phyloP scores from a whole-genome alignment of 2,329 filamentous ascomycete species.

The Ascochyta koolunga region DNA sequence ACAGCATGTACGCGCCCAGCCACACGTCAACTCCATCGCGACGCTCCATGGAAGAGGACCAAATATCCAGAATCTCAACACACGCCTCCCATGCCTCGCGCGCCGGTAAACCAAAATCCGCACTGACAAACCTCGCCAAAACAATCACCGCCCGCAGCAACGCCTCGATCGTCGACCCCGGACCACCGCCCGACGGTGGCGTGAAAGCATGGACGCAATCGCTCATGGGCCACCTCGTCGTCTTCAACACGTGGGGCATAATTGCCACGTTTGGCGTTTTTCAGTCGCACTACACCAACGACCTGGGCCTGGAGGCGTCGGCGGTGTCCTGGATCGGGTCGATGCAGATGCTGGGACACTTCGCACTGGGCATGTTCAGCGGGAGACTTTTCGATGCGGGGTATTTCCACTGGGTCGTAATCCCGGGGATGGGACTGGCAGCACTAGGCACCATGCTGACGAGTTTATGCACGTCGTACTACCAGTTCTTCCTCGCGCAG shows the following conservation, averaged over 20 bases:
- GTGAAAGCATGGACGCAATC: slow-evolving; percentile 47
- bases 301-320: slow-evolving; percentile 42
- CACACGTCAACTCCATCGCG: slow-evolving; percentile 4
- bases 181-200: slow-evolving; percentile 48
- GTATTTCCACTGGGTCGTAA: slow-evolving; percentile 54
- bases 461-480: slow-evolving; percentile 56
- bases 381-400: slow-evolving; percentile 60
- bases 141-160: slow-evolving; percentile 41
- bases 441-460: slow-evolving; percentile 60
- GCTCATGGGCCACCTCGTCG: slow-evolving; percentile 45
- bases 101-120: slow-evolving; percentile 14
- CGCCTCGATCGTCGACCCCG: slow-evolving; percentile 41
- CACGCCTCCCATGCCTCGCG: slow-evolving; percentile 16
- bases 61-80: slow-evolving; percentile 22
- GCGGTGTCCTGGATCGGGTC: slow-evolving; percentile 61
- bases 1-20: slow-evolving; percentile 13
- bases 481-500: slow-evolving; percentile 53
- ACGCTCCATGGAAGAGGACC: slow-evolving; percentile 5
- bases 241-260: slow-evolving; percentile 48
- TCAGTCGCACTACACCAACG: slow-evolving; percentile 43
- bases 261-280: slow-evolving; percentile 48
- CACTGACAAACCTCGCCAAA: slow-evolving; percentile 29
- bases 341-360: slow-evolving; percentile 58
- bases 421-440: slow-evolving; percentile 52
- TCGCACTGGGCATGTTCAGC: slow-evolving; percentile 58